phyloP scores from a whole-genome alignment of 345 rosid genomes.

The Citrus inodora region DNA sequence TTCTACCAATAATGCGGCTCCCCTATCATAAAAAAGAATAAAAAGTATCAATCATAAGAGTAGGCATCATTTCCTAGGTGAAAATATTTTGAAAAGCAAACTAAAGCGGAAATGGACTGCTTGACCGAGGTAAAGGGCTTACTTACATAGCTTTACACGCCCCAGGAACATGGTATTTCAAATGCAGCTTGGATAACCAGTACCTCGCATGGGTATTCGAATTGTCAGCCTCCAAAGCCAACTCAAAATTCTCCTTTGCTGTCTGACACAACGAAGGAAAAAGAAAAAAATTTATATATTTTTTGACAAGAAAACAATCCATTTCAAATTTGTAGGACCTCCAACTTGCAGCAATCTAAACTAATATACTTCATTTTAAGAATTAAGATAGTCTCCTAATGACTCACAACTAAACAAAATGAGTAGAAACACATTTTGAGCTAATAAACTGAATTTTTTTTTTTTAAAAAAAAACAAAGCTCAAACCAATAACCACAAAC shows the following conservation, averaged over 20 bases:
- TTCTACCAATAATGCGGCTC: conserved; percentile 92
- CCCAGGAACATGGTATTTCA: conserved; percentile 88
- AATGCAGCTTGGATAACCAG: conserved; percentile 77
- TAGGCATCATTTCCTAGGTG: not conserved
- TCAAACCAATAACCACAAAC: conserved; percentile 19
- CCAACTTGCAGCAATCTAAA: not conserved
- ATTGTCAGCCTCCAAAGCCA: conserved; percentile 77
- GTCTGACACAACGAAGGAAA: conserved; percentile 36
- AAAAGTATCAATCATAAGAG: conserved; percentile 2
- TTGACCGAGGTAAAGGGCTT: not conserved
- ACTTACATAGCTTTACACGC: conserved; percentile 84
- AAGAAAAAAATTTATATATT: not conserved
- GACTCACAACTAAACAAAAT: not conserved
- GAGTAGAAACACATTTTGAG: not conserved
- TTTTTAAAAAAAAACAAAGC: not conserved
- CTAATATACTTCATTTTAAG: not conserved
- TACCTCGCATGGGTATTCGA: conserved; percentile 78
- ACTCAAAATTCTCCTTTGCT: conserved; percentile 87
- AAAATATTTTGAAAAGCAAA: not conserved
- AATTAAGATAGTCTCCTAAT: not conserved
- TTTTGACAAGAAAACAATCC: not conserved
- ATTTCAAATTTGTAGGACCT: not conserved
- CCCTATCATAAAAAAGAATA: conserved; percentile 32
- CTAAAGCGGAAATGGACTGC: not conserved
- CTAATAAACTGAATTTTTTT: not conserved